A percentile compares a stretch with the other conserved stretches of the same genome.
Conservation (phyloP, 2,329 filamentous ascomycete genomes). For the Colletotrichum orchidophilum region DNA sequence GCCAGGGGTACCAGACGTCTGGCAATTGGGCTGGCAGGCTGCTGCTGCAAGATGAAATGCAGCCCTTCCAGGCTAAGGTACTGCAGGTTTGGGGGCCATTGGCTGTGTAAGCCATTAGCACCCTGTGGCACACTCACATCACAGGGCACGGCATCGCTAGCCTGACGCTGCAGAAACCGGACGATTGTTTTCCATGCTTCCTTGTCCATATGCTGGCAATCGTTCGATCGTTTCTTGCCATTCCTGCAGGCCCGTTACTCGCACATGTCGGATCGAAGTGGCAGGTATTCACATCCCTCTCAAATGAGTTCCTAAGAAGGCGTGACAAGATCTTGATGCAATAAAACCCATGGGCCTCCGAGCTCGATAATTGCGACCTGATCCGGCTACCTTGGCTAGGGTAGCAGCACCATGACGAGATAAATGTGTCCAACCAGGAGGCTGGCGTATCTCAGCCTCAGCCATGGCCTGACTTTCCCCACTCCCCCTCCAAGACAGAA, state of each 20-base stretch:
- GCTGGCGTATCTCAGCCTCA: constrained; percentile 21
- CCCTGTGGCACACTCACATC: constrained; percentile 9
- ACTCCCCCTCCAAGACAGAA: neutral
- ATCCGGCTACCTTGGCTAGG: constrained; percentile 2
- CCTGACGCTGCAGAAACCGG: neutral
- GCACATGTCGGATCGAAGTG: neutral
- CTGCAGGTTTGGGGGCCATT: constrained; percentile 19
- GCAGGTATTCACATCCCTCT: neutral
- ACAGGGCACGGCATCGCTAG: neutral
- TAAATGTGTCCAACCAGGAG: neutral
- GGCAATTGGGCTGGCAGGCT: neutral
- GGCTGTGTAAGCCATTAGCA: constrained; percentile 11
- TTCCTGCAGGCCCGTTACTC: neutral
- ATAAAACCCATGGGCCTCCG: neutral
- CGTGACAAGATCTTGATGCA: neutral
- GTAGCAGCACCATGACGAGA: neutral
- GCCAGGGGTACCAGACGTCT: neutral
- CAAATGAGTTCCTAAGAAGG: neutral
- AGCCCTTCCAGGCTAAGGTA: neutral
- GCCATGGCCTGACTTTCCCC: constrained; percentile 5
- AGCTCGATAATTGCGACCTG: neutral
- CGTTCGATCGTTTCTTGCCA: neutral
- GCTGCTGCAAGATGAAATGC: constrained; percentile 10
- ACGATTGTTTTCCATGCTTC: neutral
- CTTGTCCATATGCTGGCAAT: neutral